Evolutionary conservation across 345 rosid genomes (phyloP).

Genomic region (Hibiscus tridactylites): DNA sequence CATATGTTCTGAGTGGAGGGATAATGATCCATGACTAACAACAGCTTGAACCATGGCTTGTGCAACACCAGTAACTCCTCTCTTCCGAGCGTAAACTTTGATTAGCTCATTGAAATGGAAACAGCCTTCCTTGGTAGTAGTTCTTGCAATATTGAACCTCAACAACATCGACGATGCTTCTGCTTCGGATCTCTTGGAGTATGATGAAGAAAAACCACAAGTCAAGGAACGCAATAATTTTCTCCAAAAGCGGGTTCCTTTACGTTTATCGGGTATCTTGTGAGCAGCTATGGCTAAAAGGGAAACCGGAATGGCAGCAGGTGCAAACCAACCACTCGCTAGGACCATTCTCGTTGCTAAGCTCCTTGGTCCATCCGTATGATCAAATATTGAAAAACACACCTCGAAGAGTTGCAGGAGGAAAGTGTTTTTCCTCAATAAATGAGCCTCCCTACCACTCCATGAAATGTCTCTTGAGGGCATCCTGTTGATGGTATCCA

Average conservation of each 20-base stretch:
- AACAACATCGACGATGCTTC: slow-evolving; percentile 78
- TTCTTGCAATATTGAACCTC: slow-evolving; percentile 77
- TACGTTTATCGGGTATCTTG: slow-evolving; percentile 67
- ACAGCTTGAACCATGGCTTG: slow-evolving; percentile 72
- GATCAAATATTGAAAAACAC: slow-evolving; percentile 92
- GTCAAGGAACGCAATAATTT: slow-evolving; percentile 48
- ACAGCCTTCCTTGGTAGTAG: slow-evolving; percentile 49
- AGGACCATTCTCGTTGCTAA: slow-evolving; percentile 88
- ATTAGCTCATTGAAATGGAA: slow-evolving; percentile 58
- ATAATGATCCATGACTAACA: slow-evolving; percentile 46
- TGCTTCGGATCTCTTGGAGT: slow-evolving; percentile 56
- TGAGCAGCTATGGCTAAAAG: slow-evolving; percentile 66
- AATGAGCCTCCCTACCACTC: slow-evolving; percentile 43
- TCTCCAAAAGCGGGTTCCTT: slow-evolving; percentile 46
- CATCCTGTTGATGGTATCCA: slow-evolving; percentile 84
- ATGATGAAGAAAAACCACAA: slow-evolving; percentile 58
- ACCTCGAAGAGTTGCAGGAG: slow-evolving; percentile 84
- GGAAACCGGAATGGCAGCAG: slow-evolving; percentile 63
- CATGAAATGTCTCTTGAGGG: slow-evolving; percentile 58
- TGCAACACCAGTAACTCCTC: slow-evolving; percentile 44
- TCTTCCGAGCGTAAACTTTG: slow-evolving; percentile 55
- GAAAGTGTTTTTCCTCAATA: slow-evolving; percentile 47
- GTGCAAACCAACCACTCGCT: slow-evolving; percentile 92
- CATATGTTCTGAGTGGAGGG: slow-evolving; percentile 53
- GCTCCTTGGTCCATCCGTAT: slow-evolving; percentile 82